phyloP scores from a whole-genome alignment of 1,139 yeast genomes.

The Groenewaldozyma auringiensis region DNA sequence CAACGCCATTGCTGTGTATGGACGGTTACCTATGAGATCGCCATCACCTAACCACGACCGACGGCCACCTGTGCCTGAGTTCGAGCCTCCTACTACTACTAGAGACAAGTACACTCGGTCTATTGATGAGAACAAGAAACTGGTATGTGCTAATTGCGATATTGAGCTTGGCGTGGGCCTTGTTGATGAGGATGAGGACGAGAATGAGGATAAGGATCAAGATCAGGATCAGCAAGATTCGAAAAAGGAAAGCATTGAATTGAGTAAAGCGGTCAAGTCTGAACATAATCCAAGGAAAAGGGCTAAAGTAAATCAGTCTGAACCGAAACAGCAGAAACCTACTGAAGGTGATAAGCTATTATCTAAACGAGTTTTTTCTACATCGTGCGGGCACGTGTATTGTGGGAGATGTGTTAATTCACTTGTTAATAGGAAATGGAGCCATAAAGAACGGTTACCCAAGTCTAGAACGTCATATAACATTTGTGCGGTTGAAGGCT shows the following conservation, averaged over 20 bases:
- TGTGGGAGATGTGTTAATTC: conserved; percentile 78
- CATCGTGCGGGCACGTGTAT: conserved; percentile 75
- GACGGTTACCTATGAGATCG: neutral
- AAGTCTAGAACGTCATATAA: conserved; percentile 5
- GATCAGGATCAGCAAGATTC: conserved; percentile 20
- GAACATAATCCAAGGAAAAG: conserved; percentile 10
- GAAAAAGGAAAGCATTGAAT: conserved; percentile 2
- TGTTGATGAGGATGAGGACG: conserved; percentile 31
- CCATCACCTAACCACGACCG: conserved; percentile 51
- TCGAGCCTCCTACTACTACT: conserved; percentile 29
- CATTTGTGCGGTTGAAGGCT: conserved; percentile 20
- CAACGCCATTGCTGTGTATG: neutral
- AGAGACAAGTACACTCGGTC: conserved; percentile 21
- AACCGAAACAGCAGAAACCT: conserved; percentile 24
- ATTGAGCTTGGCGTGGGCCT: conserved; percentile 64
- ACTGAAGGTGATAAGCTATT: conserved; percentile 52
- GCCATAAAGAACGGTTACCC: conserved; percentile 2
- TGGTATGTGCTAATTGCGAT: conserved; percentile 64
- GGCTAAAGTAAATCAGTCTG: neutral
- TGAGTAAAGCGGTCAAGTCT: too few species aligned
- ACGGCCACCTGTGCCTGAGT: neutral
- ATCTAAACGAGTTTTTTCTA: conserved; percentile 59
- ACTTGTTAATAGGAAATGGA: conserved; percentile 28
- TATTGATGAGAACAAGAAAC: conserved; percentile 6
- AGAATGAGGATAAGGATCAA: conserved; percentile 33